Evolutionary conservation across 257 asterid genomes (phyloP), one percentile per base, ranked within the genome.

Genomic region (Solanum chiquidenum): DNA sequence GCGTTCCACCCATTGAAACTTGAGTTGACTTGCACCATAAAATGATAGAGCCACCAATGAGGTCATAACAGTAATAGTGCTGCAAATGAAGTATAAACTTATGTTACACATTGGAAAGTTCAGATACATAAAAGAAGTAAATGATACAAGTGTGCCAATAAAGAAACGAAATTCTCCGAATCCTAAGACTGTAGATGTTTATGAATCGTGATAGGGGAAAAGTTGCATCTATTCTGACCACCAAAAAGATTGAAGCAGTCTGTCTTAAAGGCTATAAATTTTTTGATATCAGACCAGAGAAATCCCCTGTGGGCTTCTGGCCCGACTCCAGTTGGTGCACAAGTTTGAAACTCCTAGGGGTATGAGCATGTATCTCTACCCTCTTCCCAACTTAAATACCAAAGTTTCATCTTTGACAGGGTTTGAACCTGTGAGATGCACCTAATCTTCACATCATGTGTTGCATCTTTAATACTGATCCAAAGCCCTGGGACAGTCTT

Each of bases 21-120:
- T 97, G 83, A 97, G 95, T 94, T 96, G 98, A 89, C 98, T 97
- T 52, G 99, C 98, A 86, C 99, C 99, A 49, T 97, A 97, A 92
- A 94, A 96, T 33, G 99, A 97, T 87, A 96, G 96, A 16, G 99
- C 99, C 91, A 97, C 99, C 60, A 97, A 91, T 2, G 99, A 97
- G 10, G 96, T 97, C 99, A 97, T 97, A 31, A 96, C 99, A 60
- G 94, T 92, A 85, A 97, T 93, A 25, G 99, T 97, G 94, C 98
- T 96, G 97, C 93, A 91, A 74, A 88, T 52, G 31, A 34, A 66
- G 84, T 46, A 80, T 8, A 0, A 80, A 80, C 68, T 80, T 18
- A 5, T 16, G 66, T 80, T 46, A 46, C n/a, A 12, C 42, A 80
- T 9, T 31, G 64, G 20, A 9, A 16, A 8, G 20, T 29, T 29